Evolutionary conservation across 73 alveolate species (phyloP).

Genomic region (Strombidium stylifer): DNA sequence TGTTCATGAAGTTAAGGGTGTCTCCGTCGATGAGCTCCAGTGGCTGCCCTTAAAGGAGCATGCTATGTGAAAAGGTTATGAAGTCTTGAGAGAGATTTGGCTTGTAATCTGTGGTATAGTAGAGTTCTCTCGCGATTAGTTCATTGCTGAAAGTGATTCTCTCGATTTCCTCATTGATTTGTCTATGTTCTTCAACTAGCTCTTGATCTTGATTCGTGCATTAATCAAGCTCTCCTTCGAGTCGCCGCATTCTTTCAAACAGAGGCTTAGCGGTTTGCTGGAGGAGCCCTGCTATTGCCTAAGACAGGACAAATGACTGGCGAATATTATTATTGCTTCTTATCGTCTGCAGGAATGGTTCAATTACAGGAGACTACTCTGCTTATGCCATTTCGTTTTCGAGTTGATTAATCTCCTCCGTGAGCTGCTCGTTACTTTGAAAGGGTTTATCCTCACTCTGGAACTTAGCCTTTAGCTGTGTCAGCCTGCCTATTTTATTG

Average conservation of each 20-base stretch:
- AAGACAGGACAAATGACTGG: neutral
- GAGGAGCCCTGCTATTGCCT: conserved; percentile 4
- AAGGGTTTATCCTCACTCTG: no score
- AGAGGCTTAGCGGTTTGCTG: neutral
- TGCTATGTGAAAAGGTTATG: neutral
- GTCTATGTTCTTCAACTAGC: neutral
- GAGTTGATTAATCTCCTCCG: no score
- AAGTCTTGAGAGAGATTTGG: neutral
- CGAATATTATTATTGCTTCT: no score
- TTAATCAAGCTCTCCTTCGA: no score
- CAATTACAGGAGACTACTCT: no score
- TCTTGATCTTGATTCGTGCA: neutral
- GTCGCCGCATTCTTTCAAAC: neutral
- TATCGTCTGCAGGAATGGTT: no score
- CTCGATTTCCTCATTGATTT: neutral
- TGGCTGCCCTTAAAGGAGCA: conserved; percentile 2
- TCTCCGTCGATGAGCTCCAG: conserved; percentile 32
- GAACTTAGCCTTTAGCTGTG: no score
- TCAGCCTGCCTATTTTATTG: no score
- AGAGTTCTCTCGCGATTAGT: conserved; percentile 4
- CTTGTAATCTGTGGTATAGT: neutral
- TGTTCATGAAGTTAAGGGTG: neutral
- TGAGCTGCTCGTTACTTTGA: no score
- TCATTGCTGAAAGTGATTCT: conserved; percentile 1
- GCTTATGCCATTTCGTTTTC: no score